A percentile compares a stretch with the other conserved stretches of the same genome.
phyloP scores from a whole-genome alignment of 768 basidiomycete species.

The Rhizopogon roseolus region DNA sequence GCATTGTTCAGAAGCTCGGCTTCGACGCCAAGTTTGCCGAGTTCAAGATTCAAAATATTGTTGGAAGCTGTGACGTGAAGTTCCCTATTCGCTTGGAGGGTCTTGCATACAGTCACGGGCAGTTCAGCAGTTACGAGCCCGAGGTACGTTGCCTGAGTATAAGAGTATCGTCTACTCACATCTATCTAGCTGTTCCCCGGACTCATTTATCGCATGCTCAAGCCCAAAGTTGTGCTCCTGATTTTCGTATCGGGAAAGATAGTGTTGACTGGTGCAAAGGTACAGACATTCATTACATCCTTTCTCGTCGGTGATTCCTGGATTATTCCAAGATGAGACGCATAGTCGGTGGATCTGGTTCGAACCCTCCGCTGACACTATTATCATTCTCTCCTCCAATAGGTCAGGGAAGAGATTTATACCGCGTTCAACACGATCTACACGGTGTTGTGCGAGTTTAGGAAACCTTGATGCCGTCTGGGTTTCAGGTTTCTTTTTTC shows the following conservation, averaged over 20 bases:
- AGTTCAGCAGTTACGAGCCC: conserved; percentile 96
- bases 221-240: conserved; percentile 96
- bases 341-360: conserved; percentile 44
- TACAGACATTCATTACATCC: conserved; percentile 32
- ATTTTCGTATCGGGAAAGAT: conserved; percentile 99
- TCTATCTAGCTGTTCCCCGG: conserved; percentile 86
- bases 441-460: conserved; percentile 93
- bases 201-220: conserved; percentile 99
- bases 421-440: conserved; percentile 99
- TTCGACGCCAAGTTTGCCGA: conserved; percentile 99
- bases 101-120: conserved; percentile 94
- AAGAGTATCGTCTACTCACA: background rate
- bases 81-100: conserved; percentile 98
- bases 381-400: conserved; percentile 28
- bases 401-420: conserved; percentile 99
- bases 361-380: conserved; percentile 44
- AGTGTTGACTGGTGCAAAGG: conserved; percentile 98
- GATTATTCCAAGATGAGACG: conserved; percentile 21
- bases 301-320: conserved; percentile 28
- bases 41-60: conserved; percentile 99
- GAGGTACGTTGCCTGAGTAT: conserved; percentile 56
- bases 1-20: conserved; percentile 98
- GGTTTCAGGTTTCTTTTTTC: background rate
- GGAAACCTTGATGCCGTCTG: conserved; percentile 59
- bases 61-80: conserved; percentile 96